Base-by-base conservation (phyloP, 2,329 filamentous ascomycete species). In the Nemania bipapillata region DNA sequence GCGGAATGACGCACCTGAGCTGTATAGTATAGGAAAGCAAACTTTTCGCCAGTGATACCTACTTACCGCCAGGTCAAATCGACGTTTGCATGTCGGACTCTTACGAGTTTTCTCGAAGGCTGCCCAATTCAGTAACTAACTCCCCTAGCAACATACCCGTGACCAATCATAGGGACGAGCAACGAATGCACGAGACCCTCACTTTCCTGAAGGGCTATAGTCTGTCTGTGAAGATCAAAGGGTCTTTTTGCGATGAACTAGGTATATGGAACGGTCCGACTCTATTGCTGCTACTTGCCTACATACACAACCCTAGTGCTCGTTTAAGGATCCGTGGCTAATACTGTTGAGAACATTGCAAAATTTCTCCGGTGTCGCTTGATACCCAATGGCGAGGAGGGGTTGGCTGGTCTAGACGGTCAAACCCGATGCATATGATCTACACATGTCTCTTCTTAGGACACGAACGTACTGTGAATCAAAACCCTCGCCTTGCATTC, bases 191-290 rank as follows among this genome's bases (percentile, higher is more conserved):
- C 60, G 70, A 70, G 68, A 69, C 63, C 53, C 58, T 73, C 67
- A 64, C 59, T 66, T 70, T 71, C 62, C 65, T 70, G 59, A 66
- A 69, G 45, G 49, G 68, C 45, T 22, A 68, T 69, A 65, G 71
- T 50, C 65, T 47, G n/a, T n/a, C n/a, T 61, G 52, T 45, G 63
- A 66, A 69, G 66, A 66, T 70, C 61, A 50, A 66, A 49, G 50
- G 49, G 55, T 72, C 58, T 55, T 67, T 47, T 66, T 56, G 58
- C 70, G 65, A 72, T 72, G 67, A 49, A 37, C 53, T 56, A 32
- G 50, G 53, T 58, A 53, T 30, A 68, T 76, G 71, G 71, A 70
- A 72, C 74, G 74, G 74, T 68, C 74, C 74, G 75, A 71, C 42
- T 70, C n/a, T n/a, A n/a, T 58, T 64, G 54, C 54, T 49, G 64